A percentile compares a stretch with the other conserved stretches of the same genome.
These are phyloP conservation scores for Monascus purpureus DNA, from an alignment of 495 filamentous ascomycete species.

Conservation along the genomic window DNA sequence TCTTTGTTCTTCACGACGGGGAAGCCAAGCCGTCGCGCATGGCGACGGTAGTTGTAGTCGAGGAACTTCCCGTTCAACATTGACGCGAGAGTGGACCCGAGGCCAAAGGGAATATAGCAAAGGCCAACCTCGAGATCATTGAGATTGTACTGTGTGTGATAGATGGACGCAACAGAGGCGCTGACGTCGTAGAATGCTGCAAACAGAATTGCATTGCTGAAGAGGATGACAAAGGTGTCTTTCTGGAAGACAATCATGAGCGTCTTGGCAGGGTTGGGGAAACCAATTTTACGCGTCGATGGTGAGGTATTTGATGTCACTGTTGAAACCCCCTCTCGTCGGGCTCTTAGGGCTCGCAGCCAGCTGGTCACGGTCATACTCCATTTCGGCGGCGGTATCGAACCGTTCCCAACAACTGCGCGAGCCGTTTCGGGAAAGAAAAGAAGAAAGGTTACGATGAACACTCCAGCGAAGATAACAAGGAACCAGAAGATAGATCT, in stretches of 20 bases:
- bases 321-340: not conserved
- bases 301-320: not conserved
- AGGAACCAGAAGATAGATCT: slow-evolving; percentile 64
- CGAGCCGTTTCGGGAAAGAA: slow-evolving; percentile 32
- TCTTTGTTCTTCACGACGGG: slow-evolving; percentile 3
- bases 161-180: slow-evolving; percentile 29
- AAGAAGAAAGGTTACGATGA: slow-evolving; percentile 17
- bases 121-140: slow-evolving; percentile 37
- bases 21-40: slow-evolving; percentile 14
- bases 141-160: slow-evolving; percentile 25
- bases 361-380: slow-evolving; percentile 21
- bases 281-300: slow-evolving; percentile 39
- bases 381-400: slow-evolving; percentile 15
- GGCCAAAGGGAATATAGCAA: slow-evolving; percentile 31
- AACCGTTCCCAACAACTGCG: slow-evolving; percentile 34
- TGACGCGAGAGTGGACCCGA: slow-evolving; percentile 62
- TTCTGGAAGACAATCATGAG: slow-evolving; percentile 48
- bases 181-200: slow-evolving; percentile 14
- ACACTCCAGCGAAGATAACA: slow-evolving; percentile 38
- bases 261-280: slow-evolving; percentile 59
- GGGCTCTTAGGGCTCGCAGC: slow-evolving; percentile 11
- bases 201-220: slow-evolving; percentile 34
- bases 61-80: slow-evolving; percentile 76
- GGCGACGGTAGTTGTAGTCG: slow-evolving; percentile 32
- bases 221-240: slow-evolving; percentile 29